Base-by-base conservation (phyloP, 2,329 filamentous ascomycete species). In the Metarhizium brunneum region DNA sequence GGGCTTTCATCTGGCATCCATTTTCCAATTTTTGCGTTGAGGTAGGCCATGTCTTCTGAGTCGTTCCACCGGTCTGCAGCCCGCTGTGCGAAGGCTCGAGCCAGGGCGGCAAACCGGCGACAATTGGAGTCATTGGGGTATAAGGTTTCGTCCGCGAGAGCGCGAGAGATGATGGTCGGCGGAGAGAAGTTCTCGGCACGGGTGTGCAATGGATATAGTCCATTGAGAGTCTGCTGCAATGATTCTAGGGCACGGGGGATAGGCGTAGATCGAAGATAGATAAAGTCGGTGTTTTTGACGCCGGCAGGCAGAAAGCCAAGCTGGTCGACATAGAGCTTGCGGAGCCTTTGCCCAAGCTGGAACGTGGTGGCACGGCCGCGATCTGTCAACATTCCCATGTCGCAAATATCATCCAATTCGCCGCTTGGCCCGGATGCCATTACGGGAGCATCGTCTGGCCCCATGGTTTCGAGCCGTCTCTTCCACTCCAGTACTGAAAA, bases 391-490 rank as follows among this genome's bases (percentile, higher is more conserved):
- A 88, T 86, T 62, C 88, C 82, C 68, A 82, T 79, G 69, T 86
- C 88, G 77, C 92, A 99, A 58, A 97, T 81, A 47, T 79, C 80
- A 68, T 96, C 90, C n/a, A 86, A 78, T 66, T 90, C 81, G 58
- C 85, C 86, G 0, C 72, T 70, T 6, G 86, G 82, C 0, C 89
- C 89, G 1, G 79, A 70, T 7, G 88, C 87, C 50, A 90, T 73
- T 32, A 86, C 74, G 3, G 91, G 83, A n/a, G 83, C 79, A 66
- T 89, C 86, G 60, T 85, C 75, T 18, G 74, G 67, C 3, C 86
- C 87, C 68, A 96, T 94, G 0, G 87, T 88, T 72, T 99, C 94
- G 50, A 96, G 78, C 50, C 88, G 84, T 58, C 91, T 82, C 62
- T 85, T 78, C 82, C 82, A 86, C 62, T 81, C 77, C 3, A 82